phyloP scores from a whole-genome alignment of 345 rosid genomes.

The Rhodamnia argentea region DNA sequence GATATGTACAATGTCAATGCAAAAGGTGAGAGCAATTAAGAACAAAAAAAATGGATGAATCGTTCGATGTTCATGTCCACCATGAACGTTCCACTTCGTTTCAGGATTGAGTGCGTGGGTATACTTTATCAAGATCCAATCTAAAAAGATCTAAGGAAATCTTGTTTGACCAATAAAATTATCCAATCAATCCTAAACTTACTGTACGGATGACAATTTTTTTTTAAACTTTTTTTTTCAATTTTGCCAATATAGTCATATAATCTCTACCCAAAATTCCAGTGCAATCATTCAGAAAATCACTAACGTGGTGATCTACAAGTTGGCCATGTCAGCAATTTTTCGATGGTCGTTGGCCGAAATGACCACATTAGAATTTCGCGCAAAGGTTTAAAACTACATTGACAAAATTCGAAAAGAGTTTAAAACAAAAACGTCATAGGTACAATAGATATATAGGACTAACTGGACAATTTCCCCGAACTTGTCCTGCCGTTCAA shows the following conservation, averaged over 20 bases:
- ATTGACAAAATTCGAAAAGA: not conserved
- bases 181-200: not conserved
- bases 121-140: not conserved
- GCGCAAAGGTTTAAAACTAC: not conserved
- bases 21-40: not conserved
- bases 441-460: fast-evolving
- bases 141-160: not conserved
- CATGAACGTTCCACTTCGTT: not conserved
- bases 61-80: not conserved
- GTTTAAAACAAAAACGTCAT: fast-evolving
- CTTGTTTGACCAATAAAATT: not conserved
- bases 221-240: fast-evolving
- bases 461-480: too few species aligned
- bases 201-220: not conserved
- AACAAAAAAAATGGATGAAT: not conserved
- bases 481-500: too few species aligned
- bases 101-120: not conserved
- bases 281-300: too few species aligned
- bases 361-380: fast-evolving
- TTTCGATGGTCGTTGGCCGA: too few species aligned
- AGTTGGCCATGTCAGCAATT: too few species aligned
- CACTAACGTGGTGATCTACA: not conserved
- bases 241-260: not conserved
- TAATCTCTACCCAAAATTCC: fast-evolving
- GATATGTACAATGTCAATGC: not conserved